Percentiles rank a stretch among this genome's conserved stretches.
Evolutionary conservation across 495 filamentous ascomycete species (phyloP).

Genomic region (Penicillium manginii): DNA sequence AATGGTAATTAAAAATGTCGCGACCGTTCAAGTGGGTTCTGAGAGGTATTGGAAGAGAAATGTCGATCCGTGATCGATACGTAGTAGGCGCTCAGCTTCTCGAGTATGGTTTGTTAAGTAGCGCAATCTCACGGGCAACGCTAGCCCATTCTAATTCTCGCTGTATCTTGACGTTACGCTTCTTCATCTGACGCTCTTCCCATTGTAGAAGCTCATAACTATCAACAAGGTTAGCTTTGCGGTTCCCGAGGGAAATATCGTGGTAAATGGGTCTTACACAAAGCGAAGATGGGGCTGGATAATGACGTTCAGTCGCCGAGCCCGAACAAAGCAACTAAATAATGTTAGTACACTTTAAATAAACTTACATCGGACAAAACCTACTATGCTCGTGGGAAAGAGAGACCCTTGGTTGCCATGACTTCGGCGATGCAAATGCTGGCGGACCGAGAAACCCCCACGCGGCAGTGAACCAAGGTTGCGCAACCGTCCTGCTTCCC

Average conservation of each 20-base stretch:
- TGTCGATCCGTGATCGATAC: conserved; percentile 1
- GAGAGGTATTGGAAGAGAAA: background rate
- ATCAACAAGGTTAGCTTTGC: conserved; percentile 18
- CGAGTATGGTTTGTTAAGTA: conserved; percentile 95
- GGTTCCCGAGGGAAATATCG: background rate
- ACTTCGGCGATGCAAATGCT: conserved; percentile 99
- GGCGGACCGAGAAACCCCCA: conserved; percentile 91
- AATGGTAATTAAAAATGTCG: conserved; percentile 2
- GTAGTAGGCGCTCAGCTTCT: conserved; percentile 25
- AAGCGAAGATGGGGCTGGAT: conserved; percentile 73
- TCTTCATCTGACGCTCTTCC: conserved; percentile 70
- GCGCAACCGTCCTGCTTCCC: conserved; percentile 75
- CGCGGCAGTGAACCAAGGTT: conserved; percentile 95
- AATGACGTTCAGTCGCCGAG: conserved; percentile 79
- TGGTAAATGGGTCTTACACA: conserved; percentile 44
- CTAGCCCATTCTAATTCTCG: conserved; percentile 91
- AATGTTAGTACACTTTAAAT: conserved; percentile 11
- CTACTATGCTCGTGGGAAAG: conserved; percentile 88
- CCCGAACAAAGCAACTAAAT: conserved; percentile 83
- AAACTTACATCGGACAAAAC: conserved; percentile 25
- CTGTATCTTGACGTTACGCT: conserved; percentile 51
- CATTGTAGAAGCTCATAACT: conserved; percentile 83
- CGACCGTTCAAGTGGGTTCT: background rate
- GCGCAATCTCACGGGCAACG: conserved; percentile 85
- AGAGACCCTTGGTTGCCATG: conserved; percentile 77